phyloP scores from a whole-genome alignment of 2,329 filamentous ascomycete species.

The Orbilia oligospora region DNA sequence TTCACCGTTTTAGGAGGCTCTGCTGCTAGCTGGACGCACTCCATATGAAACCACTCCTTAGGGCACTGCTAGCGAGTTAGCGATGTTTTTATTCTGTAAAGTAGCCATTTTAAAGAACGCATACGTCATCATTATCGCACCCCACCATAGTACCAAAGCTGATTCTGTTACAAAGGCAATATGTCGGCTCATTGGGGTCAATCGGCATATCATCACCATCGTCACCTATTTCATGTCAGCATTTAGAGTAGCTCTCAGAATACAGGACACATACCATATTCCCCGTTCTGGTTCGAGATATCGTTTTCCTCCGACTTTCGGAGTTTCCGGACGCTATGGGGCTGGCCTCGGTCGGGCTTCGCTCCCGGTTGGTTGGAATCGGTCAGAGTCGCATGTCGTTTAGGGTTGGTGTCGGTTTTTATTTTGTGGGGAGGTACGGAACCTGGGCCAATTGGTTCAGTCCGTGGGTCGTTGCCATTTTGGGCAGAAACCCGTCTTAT shows the following conservation, averaged over 20 bases:
- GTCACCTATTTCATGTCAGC: slow-evolving; percentile 70
- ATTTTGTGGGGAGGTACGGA: background rate
- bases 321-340: slow-evolving; percentile 65
- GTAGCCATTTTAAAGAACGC: slow-evolving; percentile 64
- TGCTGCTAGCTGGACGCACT: slow-evolving; percentile 78
- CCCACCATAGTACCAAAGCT: slow-evolving; percentile 87
- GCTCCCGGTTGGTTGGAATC: slow-evolving; percentile 9
- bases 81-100: background rate
- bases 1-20: slow-evolving; percentile 81
- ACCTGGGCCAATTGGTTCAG: background rate
- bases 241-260: background rate
- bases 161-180: slow-evolving; percentile 84
- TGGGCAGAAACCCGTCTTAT: slow-evolving; percentile 37
- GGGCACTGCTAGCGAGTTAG: slow-evolving; percentile 73
- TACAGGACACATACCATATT: slow-evolving; percentile 36
- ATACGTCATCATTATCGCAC: slow-evolving; percentile 83
- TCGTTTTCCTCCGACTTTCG: slow-evolving; percentile 67
- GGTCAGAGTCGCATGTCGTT: slow-evolving; percentile 11
- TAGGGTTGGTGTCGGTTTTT: slow-evolving; percentile 19
- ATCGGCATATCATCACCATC: slow-evolving; percentile 79
- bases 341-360: slow-evolving; percentile 8
- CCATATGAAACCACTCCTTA: slow-evolving; percentile 87
- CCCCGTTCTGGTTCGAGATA: slow-evolving; percentile 2
- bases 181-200: slow-evolving; percentile 81
- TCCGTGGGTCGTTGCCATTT: background rate